Evolutionary conservation across 805 yeast species (phyloP), one percentile per base, ranked within the genome.

Genomic region (Brettanomyces custersianus): DNA sequence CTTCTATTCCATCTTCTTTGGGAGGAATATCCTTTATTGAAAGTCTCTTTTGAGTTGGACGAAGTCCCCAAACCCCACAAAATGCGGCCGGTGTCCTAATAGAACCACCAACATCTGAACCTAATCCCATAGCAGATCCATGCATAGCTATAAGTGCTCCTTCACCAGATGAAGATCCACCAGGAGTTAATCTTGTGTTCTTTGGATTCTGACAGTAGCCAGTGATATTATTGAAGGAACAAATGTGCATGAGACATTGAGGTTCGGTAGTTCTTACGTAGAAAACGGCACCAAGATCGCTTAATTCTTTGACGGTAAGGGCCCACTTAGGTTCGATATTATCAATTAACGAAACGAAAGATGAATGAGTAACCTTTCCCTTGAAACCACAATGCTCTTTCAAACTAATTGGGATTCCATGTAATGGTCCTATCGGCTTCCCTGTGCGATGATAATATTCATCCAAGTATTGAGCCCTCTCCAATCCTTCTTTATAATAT

Each of bases 151-250:
- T 70, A 41, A 73, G 51, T 0, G 81, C 75, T 43, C 84, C 82
- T 53, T 78, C 86, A 41, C 86, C 86, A 27, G 81, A 78, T 3
- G 82, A 74, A 1, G 81, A 74, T n/a, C 86, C 86, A 43, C 86
- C 85, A 2, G 80, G 66, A 15, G 80, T 70, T 40, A 77, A 60
- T 19, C 65, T 56, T 26, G 76, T 60, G 45, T 79, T 78, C 55
- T 62, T 57, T 1, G 82, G 72, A 49, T 78, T 78, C 49, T 70
- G 61, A 5, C 80, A 65, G 43, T 73, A 62, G 5, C 83, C 84
- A 30, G 63, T 66, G 48, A 78, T 64, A 57, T 73, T 72, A 54
- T 77, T 76, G 48, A 63, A 59, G 19, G 82, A 70, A 52, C 75
- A 80, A 49, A 75, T 57, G 46, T 78, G 84, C 86, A 79, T 79